Conservation (phyloP, 306 rosid species). For the Malus orientalis region DNA sequence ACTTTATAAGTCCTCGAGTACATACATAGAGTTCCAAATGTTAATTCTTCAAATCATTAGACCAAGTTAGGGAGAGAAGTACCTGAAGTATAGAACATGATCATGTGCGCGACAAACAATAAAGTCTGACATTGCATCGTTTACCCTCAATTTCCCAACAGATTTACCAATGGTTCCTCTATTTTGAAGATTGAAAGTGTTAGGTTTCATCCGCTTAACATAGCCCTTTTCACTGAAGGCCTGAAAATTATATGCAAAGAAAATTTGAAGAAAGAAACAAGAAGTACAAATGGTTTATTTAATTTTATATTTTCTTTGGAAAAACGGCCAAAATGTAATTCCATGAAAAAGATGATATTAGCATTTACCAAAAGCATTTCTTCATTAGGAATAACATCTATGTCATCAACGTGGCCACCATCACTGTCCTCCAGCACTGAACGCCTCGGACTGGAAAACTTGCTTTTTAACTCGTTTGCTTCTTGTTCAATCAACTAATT, state of each 20-base stretch:
- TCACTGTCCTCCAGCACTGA: conserved; percentile 76
- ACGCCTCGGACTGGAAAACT: conserved; percentile 72
- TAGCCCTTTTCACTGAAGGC: conserved; percentile 92
- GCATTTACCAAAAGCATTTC: conserved; percentile 78
- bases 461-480: conserved; percentile 79
- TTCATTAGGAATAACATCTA: conserved; percentile 94
- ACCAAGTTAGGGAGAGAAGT: neutral
- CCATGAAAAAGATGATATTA: conserved; percentile 5
- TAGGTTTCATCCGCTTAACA: conserved; percentile 90
- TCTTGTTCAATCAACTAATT: conserved; percentile 72
- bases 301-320: neutral
- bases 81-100: conserved; percentile 95
- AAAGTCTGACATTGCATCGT: conserved; percentile 95
- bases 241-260: conserved; percentile 34
- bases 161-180: conserved; percentile 99
- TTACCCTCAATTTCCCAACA: conserved; percentile 90
- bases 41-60: neutral
- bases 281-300: neutral
- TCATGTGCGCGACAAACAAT: conserved; percentile 89
- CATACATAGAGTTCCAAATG: neutral
- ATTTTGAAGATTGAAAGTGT: conserved; percentile 77
- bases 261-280: neutral
- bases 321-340: neutral
- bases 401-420: conserved; percentile 89
- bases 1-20: neutral